phyloP scores from a whole-genome alignment of 106 monocot species.

The Chionographis japonica region DNA sequence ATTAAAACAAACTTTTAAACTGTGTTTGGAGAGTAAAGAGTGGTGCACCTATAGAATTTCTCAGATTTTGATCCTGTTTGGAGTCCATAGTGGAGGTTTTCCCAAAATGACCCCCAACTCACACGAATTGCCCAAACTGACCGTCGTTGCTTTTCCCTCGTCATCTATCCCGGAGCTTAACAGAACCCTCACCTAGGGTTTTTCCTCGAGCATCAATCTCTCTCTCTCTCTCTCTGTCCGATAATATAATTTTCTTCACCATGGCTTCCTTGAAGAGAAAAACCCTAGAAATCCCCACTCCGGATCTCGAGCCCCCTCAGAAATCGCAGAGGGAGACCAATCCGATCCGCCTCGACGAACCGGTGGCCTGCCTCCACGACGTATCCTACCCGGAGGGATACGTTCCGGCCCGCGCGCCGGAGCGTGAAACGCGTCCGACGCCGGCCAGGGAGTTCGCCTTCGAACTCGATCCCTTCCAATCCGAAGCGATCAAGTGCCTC shows the following conservation, averaged over 20 bases:
- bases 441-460: conserved; percentile 80
- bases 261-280: conserved; percentile 68
- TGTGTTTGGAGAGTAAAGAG: too few relatives aligned
- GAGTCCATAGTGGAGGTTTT: too few relatives aligned
- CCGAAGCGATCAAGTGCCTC: conserved; percentile 77
- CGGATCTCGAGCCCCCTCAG: background rate
- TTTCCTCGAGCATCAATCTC: background rate
- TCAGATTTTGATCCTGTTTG: too few relatives aligned
- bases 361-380: conserved; percentile 74
- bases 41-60: too few relatives aligned
- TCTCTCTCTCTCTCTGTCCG: background rate
- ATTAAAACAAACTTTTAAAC: too few relatives aligned
- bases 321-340: conserved; percentile 21
- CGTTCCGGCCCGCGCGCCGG: conserved; percentile 12
- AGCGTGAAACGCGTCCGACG: conserved; percentile 1
- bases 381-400: conserved; percentile 86
- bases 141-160: too few relatives aligned
- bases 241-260: background rate
- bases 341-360: conserved; percentile 22
- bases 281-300: conserved; percentile 10
- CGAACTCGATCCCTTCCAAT: conserved; percentile 86
- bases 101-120: too few relatives aligned
- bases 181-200: too few relatives aligned
- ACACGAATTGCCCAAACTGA: too few relatives aligned
- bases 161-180: too few relatives aligned